These are phyloP conservation scores for Calonectria naviculata DNA, from an alignment of 2,329 filamentous ascomycete species.

Conservation along the genomic window DNA sequence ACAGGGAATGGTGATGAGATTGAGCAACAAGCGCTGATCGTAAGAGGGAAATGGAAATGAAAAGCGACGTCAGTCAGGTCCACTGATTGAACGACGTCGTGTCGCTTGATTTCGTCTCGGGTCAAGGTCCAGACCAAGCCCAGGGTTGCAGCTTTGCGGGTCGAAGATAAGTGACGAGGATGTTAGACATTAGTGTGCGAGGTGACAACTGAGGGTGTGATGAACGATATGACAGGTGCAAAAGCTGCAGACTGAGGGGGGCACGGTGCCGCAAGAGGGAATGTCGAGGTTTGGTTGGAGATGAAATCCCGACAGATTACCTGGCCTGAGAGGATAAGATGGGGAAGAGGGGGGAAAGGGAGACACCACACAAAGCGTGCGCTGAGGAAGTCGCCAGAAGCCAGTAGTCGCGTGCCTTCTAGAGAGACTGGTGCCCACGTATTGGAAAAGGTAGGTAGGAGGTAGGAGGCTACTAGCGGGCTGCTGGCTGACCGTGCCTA, in stretches of 20 bases:
- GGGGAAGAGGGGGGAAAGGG: not conserved
- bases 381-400: too few species aligned
- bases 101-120: conserved; percentile 11
- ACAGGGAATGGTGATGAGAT: conserved; percentile 38
- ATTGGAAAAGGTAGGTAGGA: not conserved
- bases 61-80: conserved; percentile 35
- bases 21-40: conserved; percentile 39
- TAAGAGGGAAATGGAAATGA: conserved; percentile 40
- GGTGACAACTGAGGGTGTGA: conserved; percentile 8
- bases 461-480: not conserved
- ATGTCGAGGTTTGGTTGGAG: not conserved
- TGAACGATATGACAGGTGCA: not conserved
- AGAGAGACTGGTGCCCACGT: not conserved
- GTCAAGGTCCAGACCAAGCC: not conserved
- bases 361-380: not conserved
- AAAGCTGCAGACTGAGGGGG: not conserved
- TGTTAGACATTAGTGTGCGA: conserved; percentile 13
- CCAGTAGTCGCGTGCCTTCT: not conserved
- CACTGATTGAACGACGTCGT: conserved; percentile 31
- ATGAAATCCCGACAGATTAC: conserved; percentile 8
- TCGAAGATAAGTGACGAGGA: conserved; percentile 18
- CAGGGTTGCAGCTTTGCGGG: conserved; percentile 20
- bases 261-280: not conserved
- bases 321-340: not conserved
- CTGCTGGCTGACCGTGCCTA: not conserved